Conservation (phyloP, 2,329 filamentous ascomycete genomes). For the Aspergillus udagawae region DNA sequence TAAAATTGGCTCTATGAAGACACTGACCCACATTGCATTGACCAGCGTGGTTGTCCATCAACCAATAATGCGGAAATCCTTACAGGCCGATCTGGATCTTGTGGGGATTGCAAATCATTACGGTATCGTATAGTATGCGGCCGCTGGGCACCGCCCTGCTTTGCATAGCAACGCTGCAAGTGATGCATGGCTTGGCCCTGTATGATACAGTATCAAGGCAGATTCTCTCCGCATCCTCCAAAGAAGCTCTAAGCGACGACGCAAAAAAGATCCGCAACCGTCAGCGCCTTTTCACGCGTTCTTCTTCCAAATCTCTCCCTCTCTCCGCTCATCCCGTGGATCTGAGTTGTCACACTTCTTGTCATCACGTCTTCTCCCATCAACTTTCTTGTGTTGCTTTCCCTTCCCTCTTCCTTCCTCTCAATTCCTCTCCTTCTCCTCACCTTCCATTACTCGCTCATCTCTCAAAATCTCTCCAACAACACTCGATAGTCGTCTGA, state of each 20-base stretch:
- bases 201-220: conserved; percentile 13
- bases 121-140: conserved; percentile 14
- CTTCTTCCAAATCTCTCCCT: conserved; percentile 3
- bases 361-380: conserved; percentile 13
- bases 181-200: background rate
- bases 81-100: conserved; percentile 16
- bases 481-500: too few relatives aligned
- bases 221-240: conserved; percentile 16
- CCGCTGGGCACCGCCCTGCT: background rate
- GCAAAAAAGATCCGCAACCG: conserved; percentile 8
- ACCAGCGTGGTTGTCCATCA: conserved; percentile 5
- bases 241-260: conserved; percentile 12
- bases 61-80: conserved; percentile 20
- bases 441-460: conserved; percentile 8
- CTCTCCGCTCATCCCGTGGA: conserved; percentile 5
- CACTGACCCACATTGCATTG: conserved; percentile 5
- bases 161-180: conserved; percentile 1
- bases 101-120: conserved; percentile 6
- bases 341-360: conserved; percentile 12
- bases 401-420: conserved; percentile 9
- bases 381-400: conserved; percentile 10
- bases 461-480: too few relatives aligned
- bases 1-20: background rate
- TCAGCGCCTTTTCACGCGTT: conserved; percentile 12
- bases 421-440: conserved; percentile 9